phyloP scores from a whole-genome alignment of 257 asterid species.

The Salvia miltiorrhiza region DNA sequence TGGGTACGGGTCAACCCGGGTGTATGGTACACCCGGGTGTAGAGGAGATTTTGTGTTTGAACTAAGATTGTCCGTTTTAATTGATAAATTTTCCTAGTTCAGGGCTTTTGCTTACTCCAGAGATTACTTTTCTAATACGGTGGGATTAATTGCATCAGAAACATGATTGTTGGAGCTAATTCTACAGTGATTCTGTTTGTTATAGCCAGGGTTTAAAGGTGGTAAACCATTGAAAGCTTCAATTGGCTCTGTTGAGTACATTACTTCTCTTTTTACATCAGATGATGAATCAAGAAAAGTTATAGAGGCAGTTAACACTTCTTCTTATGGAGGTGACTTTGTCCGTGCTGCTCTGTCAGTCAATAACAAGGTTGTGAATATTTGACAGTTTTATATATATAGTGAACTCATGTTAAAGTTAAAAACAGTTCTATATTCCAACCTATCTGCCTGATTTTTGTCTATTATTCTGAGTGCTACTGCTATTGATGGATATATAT shows the following conservation, averaged over 20 bases:
- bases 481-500: neutral
- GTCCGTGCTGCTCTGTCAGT: slow-evolving; percentile 93
- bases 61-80: neutral
- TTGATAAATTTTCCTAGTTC: neutral
- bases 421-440: neutral
- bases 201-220: slow-evolving; percentile 85
- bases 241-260: slow-evolving; percentile 92
- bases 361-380: slow-evolving; percentile 65
- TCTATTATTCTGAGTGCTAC: neutral
- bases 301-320: slow-evolving; percentile 69
- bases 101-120: neutral
- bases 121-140: neutral
- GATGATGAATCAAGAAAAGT: slow-evolving; percentile 67
- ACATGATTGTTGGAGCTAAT: slow-evolving; percentile 19
- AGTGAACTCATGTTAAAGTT: neutral
- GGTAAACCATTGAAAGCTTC: slow-evolving; percentile 79
- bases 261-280: slow-evolving; percentile 72
- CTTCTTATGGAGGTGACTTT: slow-evolving; percentile 73
- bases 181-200: slow-evolving; percentile 20
- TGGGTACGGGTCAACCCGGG: too few species aligned
- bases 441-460: neutral
- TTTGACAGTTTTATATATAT: neutral
- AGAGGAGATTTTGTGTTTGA: too few species aligned
- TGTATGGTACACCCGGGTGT: too few species aligned
- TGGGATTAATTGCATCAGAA: neutral